These are phyloP conservation scores for Thielaviopsis musarum DNA, from an alignment of 2,329 filamentous ascomycete species.

Conservation along the genomic window DNA sequence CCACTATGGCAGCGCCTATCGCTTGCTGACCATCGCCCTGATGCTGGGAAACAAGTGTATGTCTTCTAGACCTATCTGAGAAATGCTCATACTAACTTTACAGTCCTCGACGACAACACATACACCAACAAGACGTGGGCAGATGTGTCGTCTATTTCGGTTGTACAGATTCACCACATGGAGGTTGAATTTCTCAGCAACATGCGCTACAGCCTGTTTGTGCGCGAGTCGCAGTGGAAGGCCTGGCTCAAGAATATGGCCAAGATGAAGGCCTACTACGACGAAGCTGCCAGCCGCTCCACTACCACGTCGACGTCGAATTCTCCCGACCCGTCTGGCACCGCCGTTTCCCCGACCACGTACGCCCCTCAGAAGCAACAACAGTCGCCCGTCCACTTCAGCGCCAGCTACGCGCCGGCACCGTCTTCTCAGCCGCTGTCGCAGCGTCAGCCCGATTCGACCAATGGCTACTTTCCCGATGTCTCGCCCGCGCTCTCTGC, in stretches of 20 bases:
- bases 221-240: conserved; percentile 72
- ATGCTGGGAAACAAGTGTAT: conserved; percentile 96
- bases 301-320: conserved; percentile 17
- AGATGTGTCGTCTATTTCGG: conserved; percentile 85
- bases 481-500: conserved; percentile 6
- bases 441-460: background rate
- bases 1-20: conserved; percentile 82
- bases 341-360: background rate
- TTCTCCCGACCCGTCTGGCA: background rate
- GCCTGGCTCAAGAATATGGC: conserved; percentile 72
- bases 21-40: conserved; percentile 79
- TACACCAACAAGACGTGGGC: conserved; percentile 99
- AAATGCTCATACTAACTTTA: background rate
- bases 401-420: conserved; percentile 3
- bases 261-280: conserved; percentile 67
- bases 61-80: conserved; percentile 17
- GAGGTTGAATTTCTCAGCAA: conserved; percentile 99
- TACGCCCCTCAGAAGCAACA: background rate
- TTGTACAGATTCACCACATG: conserved; percentile 96
- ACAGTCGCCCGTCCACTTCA: conserved; percentile 8
- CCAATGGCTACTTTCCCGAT: conserved; percentile 2
- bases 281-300: conserved; percentile 40
- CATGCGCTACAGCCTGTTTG: conserved; percentile 85
- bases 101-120: conserved; percentile 91
- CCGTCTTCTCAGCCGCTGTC: no score